phyloP scores from a whole-genome alignment of 441 rosid species.

The Pelargonium myrrhifolium region DNA sequence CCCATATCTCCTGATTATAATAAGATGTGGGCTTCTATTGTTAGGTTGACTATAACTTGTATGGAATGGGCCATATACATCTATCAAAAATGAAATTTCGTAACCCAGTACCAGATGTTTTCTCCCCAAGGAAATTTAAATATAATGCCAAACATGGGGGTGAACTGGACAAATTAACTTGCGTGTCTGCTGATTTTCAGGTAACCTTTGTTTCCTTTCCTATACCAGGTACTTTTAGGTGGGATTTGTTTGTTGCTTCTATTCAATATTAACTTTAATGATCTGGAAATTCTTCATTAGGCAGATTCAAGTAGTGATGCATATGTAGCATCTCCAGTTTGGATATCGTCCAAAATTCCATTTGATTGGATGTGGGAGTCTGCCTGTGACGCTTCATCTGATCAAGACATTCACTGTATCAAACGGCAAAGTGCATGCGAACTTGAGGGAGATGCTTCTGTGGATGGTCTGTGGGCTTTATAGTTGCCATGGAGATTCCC shows the following conservation, averaged over 20 bases:
- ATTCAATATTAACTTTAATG: conserved; percentile 16
- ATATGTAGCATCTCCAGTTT: conserved; percentile 39
- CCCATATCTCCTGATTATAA: conserved; percentile 2
- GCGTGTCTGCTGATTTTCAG: conserved; percentile 36
- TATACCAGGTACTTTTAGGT: conserved; percentile 8
- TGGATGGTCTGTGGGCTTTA: conserved; percentile 50
- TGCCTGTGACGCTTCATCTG: conserved; percentile 37
- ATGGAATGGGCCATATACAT: conserved; percentile 95
- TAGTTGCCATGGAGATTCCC: neutral
- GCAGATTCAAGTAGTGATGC: conserved; percentile 49
- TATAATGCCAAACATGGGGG: conserved; percentile 23
- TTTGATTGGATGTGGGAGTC: conserved; percentile 69
- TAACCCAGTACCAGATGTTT: conserved; percentile 58
- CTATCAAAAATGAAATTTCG: conserved; percentile 82
- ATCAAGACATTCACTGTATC: conserved; percentile 31
- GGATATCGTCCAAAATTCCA: conserved; percentile 74
- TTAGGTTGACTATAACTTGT: conserved; percentile 85
- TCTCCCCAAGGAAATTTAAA: conserved; percentile 33
- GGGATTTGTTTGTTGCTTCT: neutral
- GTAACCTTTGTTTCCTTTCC: conserved; percentile 29
- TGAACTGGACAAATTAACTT: conserved; percentile 28
- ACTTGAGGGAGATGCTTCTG: conserved; percentile 85
- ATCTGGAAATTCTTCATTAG: conserved; percentile 36
- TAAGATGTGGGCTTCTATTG: conserved; percentile 15
- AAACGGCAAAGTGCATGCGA: conserved; percentile 77